phyloP scores from a whole-genome alignment of 1,284 basidiomycete genomes.

The Austroboletus novae-zelandiae region DNA sequence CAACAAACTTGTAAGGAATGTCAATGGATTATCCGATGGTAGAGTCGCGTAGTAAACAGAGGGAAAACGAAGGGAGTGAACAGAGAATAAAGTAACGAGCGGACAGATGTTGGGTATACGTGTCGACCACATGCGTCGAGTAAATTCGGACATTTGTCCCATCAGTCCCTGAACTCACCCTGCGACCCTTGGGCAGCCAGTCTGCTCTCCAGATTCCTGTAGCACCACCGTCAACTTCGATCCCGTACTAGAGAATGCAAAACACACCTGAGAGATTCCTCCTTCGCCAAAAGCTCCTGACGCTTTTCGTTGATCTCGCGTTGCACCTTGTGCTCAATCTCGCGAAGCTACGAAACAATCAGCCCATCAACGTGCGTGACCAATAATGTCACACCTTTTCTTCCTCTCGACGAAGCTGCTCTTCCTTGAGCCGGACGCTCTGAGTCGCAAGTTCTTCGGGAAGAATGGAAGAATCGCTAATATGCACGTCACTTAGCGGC shows the following conservation, averaged over 20 bases:
- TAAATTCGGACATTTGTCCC: conserved; percentile 18
- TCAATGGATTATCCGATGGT: conserved; percentile 38
- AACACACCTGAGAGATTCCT: conserved; percentile 79
- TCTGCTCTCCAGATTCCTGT: conserved; percentile 85
- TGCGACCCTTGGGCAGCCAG: conserved; percentile 82
- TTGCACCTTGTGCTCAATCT: conserved; percentile 98
- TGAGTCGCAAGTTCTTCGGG: conserved; percentile 97
- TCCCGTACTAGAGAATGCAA: not conserved
- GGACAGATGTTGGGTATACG: conserved; percentile 35
- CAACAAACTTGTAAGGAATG: conserved; percentile 32
- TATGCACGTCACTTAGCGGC: conserved; percentile 18
- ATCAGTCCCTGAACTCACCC: conserved; percentile 57
- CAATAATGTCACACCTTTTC: conserved; percentile 65
- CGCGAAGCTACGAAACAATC: conserved; percentile 67
- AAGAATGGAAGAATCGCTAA: conserved; percentile 82
- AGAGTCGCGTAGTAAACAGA: conserved; percentile 34
- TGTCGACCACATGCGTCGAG: conserved; percentile 27
- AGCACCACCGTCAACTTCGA: conserved; percentile 11
- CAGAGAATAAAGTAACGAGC: conserved; percentile 33
- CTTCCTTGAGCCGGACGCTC: conserved; percentile 96
- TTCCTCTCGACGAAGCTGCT: conserved; percentile 96
- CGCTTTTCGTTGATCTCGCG: conserved; percentile 99
- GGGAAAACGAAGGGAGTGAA: conserved; percentile 31
- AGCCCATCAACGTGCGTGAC: conserved; percentile 4
- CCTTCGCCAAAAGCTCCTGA: conserved; percentile 93